Evolutionary conservation across 2,329 filamentous ascomycete genomes (phyloP).

Genomic region (Orbilia quercus): DNA sequence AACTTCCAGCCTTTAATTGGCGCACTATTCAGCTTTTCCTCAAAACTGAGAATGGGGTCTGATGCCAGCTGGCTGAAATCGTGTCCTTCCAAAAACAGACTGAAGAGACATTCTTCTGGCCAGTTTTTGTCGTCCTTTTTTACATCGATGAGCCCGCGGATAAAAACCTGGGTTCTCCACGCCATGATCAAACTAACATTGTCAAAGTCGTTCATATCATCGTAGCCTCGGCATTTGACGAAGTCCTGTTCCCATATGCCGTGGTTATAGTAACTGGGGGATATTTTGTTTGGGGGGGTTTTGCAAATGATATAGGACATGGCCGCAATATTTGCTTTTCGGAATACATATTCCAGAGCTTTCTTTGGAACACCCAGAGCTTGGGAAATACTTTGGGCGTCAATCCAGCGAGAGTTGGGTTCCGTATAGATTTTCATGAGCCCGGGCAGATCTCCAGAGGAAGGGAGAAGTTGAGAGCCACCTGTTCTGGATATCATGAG

Average conservation of each 20-base stretch:
- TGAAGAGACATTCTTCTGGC: slow-evolving; percentile 24
- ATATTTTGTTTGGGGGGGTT: background rate
- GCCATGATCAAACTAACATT: slow-evolving; percentile 16
- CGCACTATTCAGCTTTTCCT: slow-evolving; percentile 10
- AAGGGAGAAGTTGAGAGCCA: background rate
- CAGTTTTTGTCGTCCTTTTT: background rate
- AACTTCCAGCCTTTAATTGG: slow-evolving; percentile 21
- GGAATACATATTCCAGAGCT: slow-evolving; percentile 20
- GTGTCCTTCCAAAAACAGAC: slow-evolving; percentile 1
- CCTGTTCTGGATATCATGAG: background rate
- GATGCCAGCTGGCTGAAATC: background rate
- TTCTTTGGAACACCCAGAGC: slow-evolving; percentile 1
- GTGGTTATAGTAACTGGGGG: slow-evolving; percentile 1
- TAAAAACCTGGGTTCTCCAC: slow-evolving; percentile 39
- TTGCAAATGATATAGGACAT: slow-evolving; percentile 8
- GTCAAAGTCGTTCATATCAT: background rate
- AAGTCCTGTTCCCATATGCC: slow-evolving; percentile 11
- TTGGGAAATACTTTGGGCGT: background rate
- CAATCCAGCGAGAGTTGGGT: background rate
- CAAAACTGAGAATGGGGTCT: slow-evolving; percentile 2
- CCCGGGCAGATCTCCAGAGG: background rate
- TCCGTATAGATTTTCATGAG: slow-evolving; percentile 13
- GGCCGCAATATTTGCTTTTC: slow-evolving; percentile 39
- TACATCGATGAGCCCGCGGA: background rate
- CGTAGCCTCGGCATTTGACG: background rate